Evolutionary conservation across 2,329 filamentous ascomycete genomes (phyloP).

Genomic region (Tricladium varicosporioides): DNA sequence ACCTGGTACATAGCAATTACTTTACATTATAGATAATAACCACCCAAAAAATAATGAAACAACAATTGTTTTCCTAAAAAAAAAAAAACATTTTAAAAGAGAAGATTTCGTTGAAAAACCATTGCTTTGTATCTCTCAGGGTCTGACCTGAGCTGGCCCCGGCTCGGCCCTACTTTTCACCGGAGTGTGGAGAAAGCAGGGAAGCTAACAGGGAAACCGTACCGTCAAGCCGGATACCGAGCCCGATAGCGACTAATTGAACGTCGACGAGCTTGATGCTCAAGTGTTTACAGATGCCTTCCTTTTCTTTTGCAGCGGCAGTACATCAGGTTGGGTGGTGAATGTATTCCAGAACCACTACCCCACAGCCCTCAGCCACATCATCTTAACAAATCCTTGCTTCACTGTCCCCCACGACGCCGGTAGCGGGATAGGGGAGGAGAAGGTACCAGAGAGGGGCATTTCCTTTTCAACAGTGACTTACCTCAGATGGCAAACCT

Average conservation of each 20-base stretch:
- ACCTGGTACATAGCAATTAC: too few species aligned
- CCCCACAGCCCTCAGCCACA: too few species aligned
- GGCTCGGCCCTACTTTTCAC: not conserved
- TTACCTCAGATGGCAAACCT: constrained; percentile 15
- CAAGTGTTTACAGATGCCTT: not conserved
- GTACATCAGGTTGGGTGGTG: too few species aligned
- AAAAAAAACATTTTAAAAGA: too few species aligned
- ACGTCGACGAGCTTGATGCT: not conserved
- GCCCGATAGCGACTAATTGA: not conserved
- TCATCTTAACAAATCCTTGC: too few species aligned
- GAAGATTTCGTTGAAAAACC: too few species aligned
- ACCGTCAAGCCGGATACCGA: not conserved
- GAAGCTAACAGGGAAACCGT: not conserved
- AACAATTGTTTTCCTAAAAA: too few species aligned
- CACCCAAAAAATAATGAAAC: too few species aligned
- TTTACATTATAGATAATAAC: too few species aligned
- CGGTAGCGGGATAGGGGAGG: not conserved
- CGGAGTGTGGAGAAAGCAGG: constrained; percentile 1
- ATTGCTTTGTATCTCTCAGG: too few species aligned
- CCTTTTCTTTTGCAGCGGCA: not conserved
- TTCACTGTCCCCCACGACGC: not conserved
- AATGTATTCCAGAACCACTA: too few species aligned
- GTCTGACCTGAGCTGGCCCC: too few species aligned
- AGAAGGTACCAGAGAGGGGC: not conserved
- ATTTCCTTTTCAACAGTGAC: not conserved